These are phyloP conservation scores for Beauveria pseudobassiana DNA, from an alignment of 2,329 filamentous ascomycete species.

Conservation along the genomic window DNA sequence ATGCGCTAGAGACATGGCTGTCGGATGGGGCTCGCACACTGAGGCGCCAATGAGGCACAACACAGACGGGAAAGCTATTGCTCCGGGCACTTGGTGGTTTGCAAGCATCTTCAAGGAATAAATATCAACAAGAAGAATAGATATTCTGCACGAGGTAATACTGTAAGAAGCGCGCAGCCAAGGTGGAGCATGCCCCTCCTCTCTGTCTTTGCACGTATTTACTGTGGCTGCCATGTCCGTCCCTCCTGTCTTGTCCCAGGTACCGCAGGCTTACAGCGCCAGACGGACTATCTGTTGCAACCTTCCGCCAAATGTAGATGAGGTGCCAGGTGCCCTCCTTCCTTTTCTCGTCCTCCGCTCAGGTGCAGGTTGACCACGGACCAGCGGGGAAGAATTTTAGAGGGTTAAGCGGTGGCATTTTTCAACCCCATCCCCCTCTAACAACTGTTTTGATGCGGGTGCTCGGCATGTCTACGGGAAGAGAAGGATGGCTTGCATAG, in stretches of 20 bases:
- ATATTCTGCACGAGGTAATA: neutral
- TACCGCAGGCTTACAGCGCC: neutral
- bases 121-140: neutral
- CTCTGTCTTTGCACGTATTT: neutral
- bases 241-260: neutral
- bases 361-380: neutral
- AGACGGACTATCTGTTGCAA: neutral
- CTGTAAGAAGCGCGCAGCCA: neutral
- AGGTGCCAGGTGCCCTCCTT: too few species aligned
- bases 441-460: neutral
- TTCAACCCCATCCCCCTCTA: neutral
- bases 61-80: neutral
- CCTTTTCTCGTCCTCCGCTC: neutral
- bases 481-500: constrained; percentile 1
- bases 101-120: neutral
- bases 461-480: neutral
- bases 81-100: neutral
- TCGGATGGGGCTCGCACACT: neutral
- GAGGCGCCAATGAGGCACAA: neutral
- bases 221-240: neutral
- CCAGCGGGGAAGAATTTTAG: neutral
- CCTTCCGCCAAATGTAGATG: neutral
- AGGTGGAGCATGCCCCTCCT: neutral
- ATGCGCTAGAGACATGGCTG: too few species aligned
- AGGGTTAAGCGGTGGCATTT: neutral